Percentiles rank a stretch among this genome's conserved stretches.
These are phyloP conservation scores for Monosporascus ibericus DNA, from an alignment of 2,329 filamentous ascomycete genomes.

Conservation along the genomic window DNA sequence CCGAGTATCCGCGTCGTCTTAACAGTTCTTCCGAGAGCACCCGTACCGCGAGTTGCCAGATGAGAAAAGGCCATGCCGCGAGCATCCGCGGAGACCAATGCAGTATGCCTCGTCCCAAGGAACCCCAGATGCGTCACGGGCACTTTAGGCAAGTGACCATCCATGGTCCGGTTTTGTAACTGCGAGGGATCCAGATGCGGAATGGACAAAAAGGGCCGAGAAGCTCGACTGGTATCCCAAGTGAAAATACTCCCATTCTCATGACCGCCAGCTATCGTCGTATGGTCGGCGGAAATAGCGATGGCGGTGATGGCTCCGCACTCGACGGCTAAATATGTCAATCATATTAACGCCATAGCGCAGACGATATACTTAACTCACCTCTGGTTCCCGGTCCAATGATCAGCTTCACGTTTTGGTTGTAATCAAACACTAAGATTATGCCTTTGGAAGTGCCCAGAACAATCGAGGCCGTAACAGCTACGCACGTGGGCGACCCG, in stretches of 20 bases:
- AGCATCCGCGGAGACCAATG: conserved; percentile 90
- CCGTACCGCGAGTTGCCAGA: conserved; percentile 84
- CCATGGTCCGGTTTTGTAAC: conserved; percentile 57
- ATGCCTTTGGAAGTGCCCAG: conserved; percentile 92
- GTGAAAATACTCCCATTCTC: conserved; percentile 89
- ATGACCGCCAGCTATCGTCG: conserved; percentile 86
- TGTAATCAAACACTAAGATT: conserved; percentile 94
- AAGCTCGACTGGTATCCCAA: conserved; percentile 82
- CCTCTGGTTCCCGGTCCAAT: conserved; percentile 90
- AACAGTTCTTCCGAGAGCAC: conserved; percentile 75
- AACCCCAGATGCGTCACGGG: conserved; percentile 90
- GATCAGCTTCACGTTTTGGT: conserved; percentile 89
- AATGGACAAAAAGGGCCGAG: conserved; percentile 83
- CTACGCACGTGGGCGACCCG: conserved; percentile 82
- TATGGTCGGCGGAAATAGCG: conserved; percentile 88
- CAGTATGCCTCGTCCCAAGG: conserved; percentile 86
- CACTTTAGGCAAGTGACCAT: conserved; percentile 76
- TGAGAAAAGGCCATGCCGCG: conserved; percentile 98
- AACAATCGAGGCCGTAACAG: conserved; percentile 81
- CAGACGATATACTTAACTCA: conserved; percentile 30
- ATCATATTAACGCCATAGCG: conserved; percentile 20
- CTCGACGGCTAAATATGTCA: conserved; percentile 62
- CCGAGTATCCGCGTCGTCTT: conserved; percentile 89
- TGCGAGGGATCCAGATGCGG: conserved; percentile 65
- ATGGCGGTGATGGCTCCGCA: conserved; percentile 82